phyloP scores from a whole-genome alignment of 2,329 filamentous ascomycete genomes.

The Polychaeton citri region DNA sequence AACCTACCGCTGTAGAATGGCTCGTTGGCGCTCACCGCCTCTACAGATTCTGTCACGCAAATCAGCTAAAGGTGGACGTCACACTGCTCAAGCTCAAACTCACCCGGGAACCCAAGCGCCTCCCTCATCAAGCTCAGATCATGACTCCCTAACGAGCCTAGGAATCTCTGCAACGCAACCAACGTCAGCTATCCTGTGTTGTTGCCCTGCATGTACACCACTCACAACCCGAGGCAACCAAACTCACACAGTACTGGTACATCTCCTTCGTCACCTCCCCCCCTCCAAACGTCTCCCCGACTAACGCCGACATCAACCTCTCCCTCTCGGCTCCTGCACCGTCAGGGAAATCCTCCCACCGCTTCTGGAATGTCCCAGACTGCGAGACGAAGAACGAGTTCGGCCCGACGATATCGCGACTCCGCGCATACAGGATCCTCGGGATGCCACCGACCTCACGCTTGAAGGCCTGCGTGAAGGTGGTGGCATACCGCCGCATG shows the following conservation, averaged over 20 bases:
- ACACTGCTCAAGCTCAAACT: neutral
- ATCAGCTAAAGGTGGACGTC: neutral
- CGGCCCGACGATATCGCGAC: constrained; percentile 42
- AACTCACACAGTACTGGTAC: constrained; percentile 17
- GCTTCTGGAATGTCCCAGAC: constrained; percentile 34
- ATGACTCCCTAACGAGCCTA: constrained; percentile 39
- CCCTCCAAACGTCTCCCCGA: constrained; percentile 22
- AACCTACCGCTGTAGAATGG: constrained; percentile 8
- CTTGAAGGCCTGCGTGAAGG: constrained; percentile 40
- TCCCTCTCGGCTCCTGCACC: constrained; percentile 11
- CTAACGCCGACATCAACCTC: constrained; percentile 14
- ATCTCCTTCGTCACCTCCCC: constrained; percentile 17
- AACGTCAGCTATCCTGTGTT: neutral
- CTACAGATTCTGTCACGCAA: constrained; percentile 25
- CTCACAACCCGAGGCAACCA: no score
- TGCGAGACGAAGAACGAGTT: constrained; percentile 37
- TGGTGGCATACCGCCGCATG: constrained; percentile 47
- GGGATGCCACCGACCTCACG: constrained; percentile 39
- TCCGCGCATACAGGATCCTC: constrained; percentile 42
- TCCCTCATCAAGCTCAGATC: constrained; percentile 44
- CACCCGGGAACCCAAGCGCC: constrained; percentile 30
- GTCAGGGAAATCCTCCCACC: constrained; percentile 28
- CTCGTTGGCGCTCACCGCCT: constrained; percentile 30
- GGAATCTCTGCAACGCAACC: constrained; percentile 18
- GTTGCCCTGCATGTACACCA: neutral